Percentiles rank a stretch among this genome's conserved stretches.
phyloP scores from a whole-genome alignment of 2,329 filamentous ascomycete genomes.

The Neopestalotiopsis sp. region DNA sequence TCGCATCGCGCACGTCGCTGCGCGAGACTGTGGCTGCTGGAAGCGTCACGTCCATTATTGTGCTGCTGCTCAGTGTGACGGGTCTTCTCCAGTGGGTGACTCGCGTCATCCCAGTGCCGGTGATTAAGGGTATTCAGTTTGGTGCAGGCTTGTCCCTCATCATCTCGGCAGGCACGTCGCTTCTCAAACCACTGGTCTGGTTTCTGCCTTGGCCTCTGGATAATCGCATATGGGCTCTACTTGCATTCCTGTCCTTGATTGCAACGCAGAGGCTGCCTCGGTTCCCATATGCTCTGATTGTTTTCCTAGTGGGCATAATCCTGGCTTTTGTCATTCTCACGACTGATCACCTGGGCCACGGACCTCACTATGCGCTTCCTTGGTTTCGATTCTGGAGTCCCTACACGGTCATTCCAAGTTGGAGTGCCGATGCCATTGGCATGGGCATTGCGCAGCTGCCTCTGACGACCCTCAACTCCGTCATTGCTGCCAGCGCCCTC shows the following conservation, averaged over 20 bases:
- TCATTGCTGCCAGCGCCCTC: conserved; percentile 85
- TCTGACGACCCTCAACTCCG: conserved; percentile 88
- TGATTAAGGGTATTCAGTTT: conserved; percentile 94
- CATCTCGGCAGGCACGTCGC: conserved; percentile 73
- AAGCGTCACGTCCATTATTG: conserved; percentile 74
- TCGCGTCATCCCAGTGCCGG: conserved; percentile 77
- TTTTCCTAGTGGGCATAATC: conserved; percentile 72
- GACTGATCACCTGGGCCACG: conserved; percentile 23
- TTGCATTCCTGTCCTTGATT: conserved; percentile 74
- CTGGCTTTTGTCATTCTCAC: conserved; percentile 60
- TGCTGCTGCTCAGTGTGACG: conserved; percentile 79
- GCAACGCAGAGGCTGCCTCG: conserved; percentile 66
- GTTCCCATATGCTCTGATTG: conserved; percentile 78
- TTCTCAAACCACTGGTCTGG: conserved; percentile 75
- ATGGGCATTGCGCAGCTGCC: conserved; percentile 87
- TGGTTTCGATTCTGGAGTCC: conserved; percentile 67
- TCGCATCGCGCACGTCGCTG: conserved; percentile 68
- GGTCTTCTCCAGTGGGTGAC: conserved; percentile 79
- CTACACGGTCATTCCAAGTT: conserved; percentile 49
- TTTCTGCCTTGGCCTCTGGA: conserved; percentile 68
- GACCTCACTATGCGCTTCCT: conserved; percentile 44
- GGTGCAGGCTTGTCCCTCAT: conserved; percentile 86
- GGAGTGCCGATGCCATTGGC: conserved; percentile 45
- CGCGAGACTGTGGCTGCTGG: conserved; percentile 82
- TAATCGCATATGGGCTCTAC: conserved; percentile 78